A percentile compares a stretch with the other conserved stretches of the same genome.
Conservation (phyloP, 768 basidiomycete genomes). For the Tricholomella constricta region DNA sequence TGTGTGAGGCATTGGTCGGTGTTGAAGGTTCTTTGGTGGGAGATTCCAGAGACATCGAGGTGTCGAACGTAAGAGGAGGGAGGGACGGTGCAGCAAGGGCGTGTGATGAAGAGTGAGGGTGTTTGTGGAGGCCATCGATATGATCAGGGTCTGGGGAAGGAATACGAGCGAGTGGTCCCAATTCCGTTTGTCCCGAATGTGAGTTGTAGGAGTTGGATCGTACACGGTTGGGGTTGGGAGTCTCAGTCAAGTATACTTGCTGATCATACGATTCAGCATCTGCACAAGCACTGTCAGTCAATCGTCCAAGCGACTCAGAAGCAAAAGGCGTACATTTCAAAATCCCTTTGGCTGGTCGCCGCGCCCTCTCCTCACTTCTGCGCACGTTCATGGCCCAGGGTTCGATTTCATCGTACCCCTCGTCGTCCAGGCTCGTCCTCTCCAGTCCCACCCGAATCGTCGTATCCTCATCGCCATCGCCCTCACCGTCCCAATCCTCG, state of each 20-base stretch:
- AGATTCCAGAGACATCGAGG: conserved; percentile 41
- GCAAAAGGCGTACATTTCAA: conserved; percentile 70
- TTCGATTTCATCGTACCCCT: conserved; percentile 62
- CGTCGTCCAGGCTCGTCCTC: conserved; percentile 47
- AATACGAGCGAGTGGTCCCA: conserved; percentile 80
- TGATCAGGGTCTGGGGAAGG: conserved; percentile 85
- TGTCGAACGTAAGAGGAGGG: conserved; percentile 58
- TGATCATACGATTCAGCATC: conserved; percentile 75
- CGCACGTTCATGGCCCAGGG: conserved; percentile 80
- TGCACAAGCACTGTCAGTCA: conserved; percentile 27
- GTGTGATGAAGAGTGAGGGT: conserved; percentile 55
- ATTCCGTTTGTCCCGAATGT: conserved; percentile 51
- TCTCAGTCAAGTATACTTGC: conserved; percentile 51
- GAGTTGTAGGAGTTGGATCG: conserved; percentile 85
- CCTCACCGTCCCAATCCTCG: conserved; percentile 65
- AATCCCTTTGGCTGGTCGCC: conserved; percentile 78
- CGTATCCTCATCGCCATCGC: conserved; percentile 68
- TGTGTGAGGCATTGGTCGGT: conserved; percentile 27
- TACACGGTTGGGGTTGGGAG: conserved; percentile 49
- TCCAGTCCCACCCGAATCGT: conserved; percentile 70
- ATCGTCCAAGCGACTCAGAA: background rate
- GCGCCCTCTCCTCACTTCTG: conserved; percentile 66
- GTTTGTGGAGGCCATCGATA: conserved; percentile 83
- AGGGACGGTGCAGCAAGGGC: conserved; percentile 37
- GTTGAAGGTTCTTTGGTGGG: conserved; percentile 42